Evolutionary conservation across 345 rosid genomes (phyloP), one percentile per base, ranked within the genome.

Genomic region (Microthlaspi erraticum): DNA sequence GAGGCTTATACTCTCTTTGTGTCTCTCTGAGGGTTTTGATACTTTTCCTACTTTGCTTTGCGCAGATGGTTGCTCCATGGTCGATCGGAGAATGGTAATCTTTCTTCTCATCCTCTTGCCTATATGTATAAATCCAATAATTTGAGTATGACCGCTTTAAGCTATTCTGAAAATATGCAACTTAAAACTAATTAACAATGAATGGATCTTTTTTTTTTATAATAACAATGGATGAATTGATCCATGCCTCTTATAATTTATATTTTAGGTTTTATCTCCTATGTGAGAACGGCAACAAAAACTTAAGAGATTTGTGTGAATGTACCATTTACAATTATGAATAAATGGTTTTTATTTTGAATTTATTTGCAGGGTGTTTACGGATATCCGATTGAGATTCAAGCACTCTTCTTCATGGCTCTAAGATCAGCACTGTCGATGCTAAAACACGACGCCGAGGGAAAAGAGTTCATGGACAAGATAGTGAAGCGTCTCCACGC

Each of bases 61-160:
- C 58, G 96, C 93, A 8, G 96, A 90, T 75, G 96, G 93, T 59
- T 90, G 96, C 79, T 87, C 87, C 53, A 90, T 90, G 96, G 66
- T 90, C 61, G 93, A 90, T 78, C 87, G 96, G 44, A 83, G 96
- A 79, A 87, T 87, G 91, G 96, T 87, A 74, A 83, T 73, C 6
- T 41, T n/a, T 5, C n/a, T 31, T 31, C 45, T 65, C 37, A 18
- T 20, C 20, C 12, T 75, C 50, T 57, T 41, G 20, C 54, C 32
- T 55, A n/a, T 26, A 42, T 18, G 4, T 26, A 26, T 20, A 59
- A 12, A 13, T 20, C 10, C 9, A 48, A 34, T 11, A 48, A 64
- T 13, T 12, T 6, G 56, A 26, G 36, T 51, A 12, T 51, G 56
- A 12, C 10, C 37, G 20, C 32, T 53, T 53, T 3, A 29, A 53